A percentile compares a stretch with the other conserved stretches of the same genome.
These are phyloP conservation scores for Chloromonas sp. DNA, from an alignment of 163 green algal genomes.

Conservation along the genomic window DNA sequence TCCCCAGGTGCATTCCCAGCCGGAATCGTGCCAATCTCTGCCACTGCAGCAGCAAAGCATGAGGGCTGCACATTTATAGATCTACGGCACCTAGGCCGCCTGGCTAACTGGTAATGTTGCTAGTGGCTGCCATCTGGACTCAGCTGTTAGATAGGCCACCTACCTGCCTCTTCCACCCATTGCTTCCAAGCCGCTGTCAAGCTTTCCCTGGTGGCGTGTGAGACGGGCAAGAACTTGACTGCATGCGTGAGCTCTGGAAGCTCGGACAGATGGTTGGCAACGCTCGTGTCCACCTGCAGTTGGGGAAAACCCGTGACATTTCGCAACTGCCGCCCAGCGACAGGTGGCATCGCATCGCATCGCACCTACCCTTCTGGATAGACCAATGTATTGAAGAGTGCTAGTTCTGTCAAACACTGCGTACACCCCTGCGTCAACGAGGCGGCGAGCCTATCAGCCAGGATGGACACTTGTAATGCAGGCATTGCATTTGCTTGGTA, in stretches of 20 bases:
- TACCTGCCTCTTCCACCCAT: constrained; percentile 75
- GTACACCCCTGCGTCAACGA: constrained; percentile 53
- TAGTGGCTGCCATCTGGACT: not conserved
- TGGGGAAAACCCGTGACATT: not conserved
- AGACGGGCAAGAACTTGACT: constrained; percentile 53
- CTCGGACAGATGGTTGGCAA: constrained; percentile 58
- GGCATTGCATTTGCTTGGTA: too few relatives aligned
- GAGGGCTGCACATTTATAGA: too few relatives aligned
- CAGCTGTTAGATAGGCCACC: not conserved
- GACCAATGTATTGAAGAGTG: constrained; percentile 74
- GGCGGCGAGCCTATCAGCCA: too few relatives aligned
- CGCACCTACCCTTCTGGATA: constrained; percentile 64
- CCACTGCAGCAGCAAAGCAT: constrained; percentile 36
- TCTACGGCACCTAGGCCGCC: too few relatives aligned
- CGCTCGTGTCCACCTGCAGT: constrained; percentile 40
- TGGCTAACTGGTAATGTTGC: not conserved
- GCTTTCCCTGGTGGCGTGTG: constrained; percentile 52
- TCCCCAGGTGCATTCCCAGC: constrained; percentile 72
- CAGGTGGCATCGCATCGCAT: too few relatives aligned
- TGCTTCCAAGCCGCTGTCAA: constrained; percentile 79
- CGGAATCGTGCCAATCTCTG: constrained; percentile 55
- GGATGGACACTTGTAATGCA: too few relatives aligned
- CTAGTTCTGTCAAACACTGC: constrained; percentile 64
- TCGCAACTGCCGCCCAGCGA: not conserved
- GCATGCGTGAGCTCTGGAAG: constrained; percentile 59